Conservation (phyloP, 768 basidiomycete species). For the Lentinula raphanica region DNA sequence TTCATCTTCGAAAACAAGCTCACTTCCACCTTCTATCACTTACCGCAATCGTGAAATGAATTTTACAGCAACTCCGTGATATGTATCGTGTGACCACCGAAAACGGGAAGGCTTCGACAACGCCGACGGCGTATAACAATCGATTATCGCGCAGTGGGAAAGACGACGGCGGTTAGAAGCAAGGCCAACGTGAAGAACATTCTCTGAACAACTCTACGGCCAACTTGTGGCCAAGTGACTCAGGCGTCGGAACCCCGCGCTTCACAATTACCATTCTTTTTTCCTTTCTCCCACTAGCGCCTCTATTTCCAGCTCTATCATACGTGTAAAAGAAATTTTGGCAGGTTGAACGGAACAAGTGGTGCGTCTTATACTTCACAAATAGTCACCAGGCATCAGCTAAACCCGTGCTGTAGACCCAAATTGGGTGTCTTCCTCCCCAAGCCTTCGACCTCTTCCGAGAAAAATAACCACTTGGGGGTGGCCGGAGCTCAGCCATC, state of each 20-base stretch:
- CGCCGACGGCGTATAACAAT: neutral
- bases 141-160: too few species aligned
- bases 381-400: neutral
- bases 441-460: neutral
- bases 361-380: neutral
- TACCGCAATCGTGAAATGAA: too few species aligned
- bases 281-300: neutral
- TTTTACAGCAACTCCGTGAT: too few species aligned
- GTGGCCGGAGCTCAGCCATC: neutral
- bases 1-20: too few species aligned
- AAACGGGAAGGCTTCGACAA: too few species aligned
- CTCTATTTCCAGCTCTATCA: neutral
- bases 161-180: neutral
- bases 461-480: neutral
- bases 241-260: neutral
- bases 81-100: too few species aligned
- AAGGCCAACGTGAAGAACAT: neutral
- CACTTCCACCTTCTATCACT: too few species aligned
- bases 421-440: neutral
- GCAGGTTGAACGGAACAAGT: neutral
- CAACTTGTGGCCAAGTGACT: neutral
- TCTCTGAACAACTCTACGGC: neutral
- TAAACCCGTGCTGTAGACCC: neutral
- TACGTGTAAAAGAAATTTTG: neutral
- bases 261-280: neutral